A percentile compares a stretch with the other conserved stretches of the same genome.
Conservation (phyloP, 768 basidiomycete genomes). For the Rhodosporidiobolus odoratus region DNA sequence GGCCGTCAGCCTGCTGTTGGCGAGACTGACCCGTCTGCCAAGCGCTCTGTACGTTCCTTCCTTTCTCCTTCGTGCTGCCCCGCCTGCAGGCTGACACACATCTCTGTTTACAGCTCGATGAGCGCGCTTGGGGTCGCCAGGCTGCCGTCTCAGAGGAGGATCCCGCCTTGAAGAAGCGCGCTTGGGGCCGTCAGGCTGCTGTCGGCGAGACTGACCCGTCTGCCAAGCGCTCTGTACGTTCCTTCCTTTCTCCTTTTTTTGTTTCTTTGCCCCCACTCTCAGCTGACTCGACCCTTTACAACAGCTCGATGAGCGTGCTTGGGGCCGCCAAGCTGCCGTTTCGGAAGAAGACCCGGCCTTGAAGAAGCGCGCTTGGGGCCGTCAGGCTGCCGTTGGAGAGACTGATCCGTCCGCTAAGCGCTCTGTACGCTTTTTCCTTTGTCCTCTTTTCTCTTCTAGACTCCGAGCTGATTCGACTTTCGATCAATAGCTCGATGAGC, state of each 20-base stretch:
- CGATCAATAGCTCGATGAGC: too few relatives aligned
- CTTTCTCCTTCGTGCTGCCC: neutral
- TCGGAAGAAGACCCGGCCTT: neutral
- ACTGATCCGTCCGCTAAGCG: neutral
- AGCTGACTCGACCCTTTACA: too few relatives aligned
- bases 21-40: neutral
- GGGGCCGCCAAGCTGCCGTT: neutral
- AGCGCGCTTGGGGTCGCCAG: slow-evolving; percentile 1
- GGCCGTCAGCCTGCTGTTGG: neutral
- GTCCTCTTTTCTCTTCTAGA: too few relatives aligned
- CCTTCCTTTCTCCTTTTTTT: neutral
- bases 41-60: slow-evolving; percentile 2
- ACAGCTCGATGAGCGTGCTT: neutral
- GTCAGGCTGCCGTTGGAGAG: neutral
- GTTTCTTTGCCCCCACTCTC: too few relatives aligned
- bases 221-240: slow-evolving; percentile 12
- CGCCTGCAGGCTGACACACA: too few relatives aligned
- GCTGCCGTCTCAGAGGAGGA: neutral
- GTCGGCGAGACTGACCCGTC: neutral
- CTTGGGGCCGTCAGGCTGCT: neutral
- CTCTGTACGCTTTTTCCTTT: neutral
- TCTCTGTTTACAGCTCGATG: neutral
- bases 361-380: neutral
- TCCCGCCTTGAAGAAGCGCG: neutral
- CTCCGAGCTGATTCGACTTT: neutral